Conservation (phyloP, 805 yeast genomes). For the Kregervanrija delftensis region DNA sequence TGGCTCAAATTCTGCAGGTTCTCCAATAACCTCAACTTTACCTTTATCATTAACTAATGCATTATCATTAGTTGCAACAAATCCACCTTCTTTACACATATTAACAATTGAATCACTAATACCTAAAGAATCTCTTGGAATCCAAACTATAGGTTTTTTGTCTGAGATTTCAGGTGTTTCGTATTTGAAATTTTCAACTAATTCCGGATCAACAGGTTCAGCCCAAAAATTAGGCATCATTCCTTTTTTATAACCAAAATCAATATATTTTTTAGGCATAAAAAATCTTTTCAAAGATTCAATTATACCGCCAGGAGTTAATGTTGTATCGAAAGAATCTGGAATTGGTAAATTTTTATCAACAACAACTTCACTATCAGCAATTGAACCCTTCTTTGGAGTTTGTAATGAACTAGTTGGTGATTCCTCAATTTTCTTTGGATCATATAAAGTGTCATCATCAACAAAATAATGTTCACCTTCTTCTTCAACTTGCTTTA, state of each 20-base stretch:
- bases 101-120: slow-evolving; percentile 52
- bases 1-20: slow-evolving; percentile 64
- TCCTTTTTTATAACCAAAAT: slow-evolving; percentile 22
- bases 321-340: not conserved
- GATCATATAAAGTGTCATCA: slow-evolving; percentile 2
- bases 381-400: not conserved
- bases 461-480: slow-evolving; percentile 20
- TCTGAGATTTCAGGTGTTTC: slow-evolving; percentile 52
- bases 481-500: slow-evolving; percentile 41
- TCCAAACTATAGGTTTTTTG: slow-evolving; percentile 61
- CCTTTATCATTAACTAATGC: slow-evolving; percentile 57
- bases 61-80: slow-evolving; percentile 49
- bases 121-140: slow-evolving; percentile 63
- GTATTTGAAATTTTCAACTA: slow-evolving; percentile 24
- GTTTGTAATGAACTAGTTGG: not conserved
- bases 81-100: slow-evolving; percentile 42
- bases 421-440: slow-evolving; percentile 1
- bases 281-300: slow-evolving; percentile 21
- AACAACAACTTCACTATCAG: not conserved
- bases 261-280: slow-evolving; percentile 20
- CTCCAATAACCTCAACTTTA: slow-evolving; percentile 44
- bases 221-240: slow-evolving; percentile 32
- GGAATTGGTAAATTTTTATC: not conserved
- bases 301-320: slow-evolving; percentile 29
- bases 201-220: slow-evolving; percentile 11